Evolutionary conservation across 192 early-diverging fungal species (phyloP).

Genomic region (Coemansia sp.): DNA sequence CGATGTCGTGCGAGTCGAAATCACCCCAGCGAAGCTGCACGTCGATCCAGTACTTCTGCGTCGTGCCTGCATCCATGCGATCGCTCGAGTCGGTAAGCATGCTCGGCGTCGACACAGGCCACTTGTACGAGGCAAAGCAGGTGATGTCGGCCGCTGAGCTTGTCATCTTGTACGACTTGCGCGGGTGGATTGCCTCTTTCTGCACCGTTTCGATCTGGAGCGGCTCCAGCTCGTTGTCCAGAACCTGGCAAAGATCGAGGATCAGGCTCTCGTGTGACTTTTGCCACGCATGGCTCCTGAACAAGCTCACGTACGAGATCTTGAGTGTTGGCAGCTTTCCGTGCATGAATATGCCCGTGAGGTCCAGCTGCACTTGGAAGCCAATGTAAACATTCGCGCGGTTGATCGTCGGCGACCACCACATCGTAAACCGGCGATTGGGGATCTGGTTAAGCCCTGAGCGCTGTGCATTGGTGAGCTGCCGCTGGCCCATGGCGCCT

Average conservation of each 20-base stretch:
- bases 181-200: slow-evolving; percentile 98
- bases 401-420: slow-evolving; percentile 99
- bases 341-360: slow-evolving; percentile 99
- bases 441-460: slow-evolving; percentile 99
- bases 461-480: slow-evolving; percentile 97
- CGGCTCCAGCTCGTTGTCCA: slow-evolving; percentile 96
- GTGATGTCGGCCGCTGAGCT: slow-evolving; percentile 89
- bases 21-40: slow-evolving; percentile 98
- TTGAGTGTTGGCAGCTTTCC: slow-evolving; percentile 99
- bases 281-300: slow-evolving; percentile 99
- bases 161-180: slow-evolving; percentile 99
- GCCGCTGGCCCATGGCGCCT: slow-evolving; percentile 92
- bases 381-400: slow-evolving; percentile 98
- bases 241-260: slow-evolving; percentile 86
- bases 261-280: slow-evolving; percentile 90
- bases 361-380: slow-evolving; percentile 99
- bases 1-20: slow-evolving; percentile 98
- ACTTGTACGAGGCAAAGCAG: slow-evolving; percentile 96
- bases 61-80: slow-evolving; percentile 94
- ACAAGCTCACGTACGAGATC: slow-evolving; percentile 98
- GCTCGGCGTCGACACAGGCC: slow-evolving; percentile 95
- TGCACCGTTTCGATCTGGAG: slow-evolving; percentile 98
- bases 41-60: slow-evolving; percentile 98
- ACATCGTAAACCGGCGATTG: slow-evolving; percentile 98
- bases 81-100: slow-evolving; percentile 91